Conservation (phyloP, 768 basidiomycete genomes). For the Amanita exitialis region DNA sequence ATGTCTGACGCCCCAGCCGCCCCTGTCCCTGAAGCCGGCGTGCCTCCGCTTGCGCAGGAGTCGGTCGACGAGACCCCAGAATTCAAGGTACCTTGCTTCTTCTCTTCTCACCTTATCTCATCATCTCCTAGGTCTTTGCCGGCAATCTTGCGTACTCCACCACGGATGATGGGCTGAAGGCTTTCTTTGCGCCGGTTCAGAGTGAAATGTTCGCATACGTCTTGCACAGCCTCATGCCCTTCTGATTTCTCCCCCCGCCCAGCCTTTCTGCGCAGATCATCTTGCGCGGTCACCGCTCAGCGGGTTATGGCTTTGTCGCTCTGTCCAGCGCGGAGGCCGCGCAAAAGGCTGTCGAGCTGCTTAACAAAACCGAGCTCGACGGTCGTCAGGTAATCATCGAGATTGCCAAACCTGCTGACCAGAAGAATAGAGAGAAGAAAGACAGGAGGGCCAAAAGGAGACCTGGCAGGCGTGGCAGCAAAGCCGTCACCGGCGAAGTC, state of each 20-base stretch:
- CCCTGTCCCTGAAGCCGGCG: slow-evolving; percentile 75
- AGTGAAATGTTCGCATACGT: slow-evolving; percentile 70
- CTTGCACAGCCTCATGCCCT: slow-evolving; percentile 15
- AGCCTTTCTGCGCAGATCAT: slow-evolving; percentile 84
- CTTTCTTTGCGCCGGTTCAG: slow-evolving; percentile 84
- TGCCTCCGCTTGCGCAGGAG: slow-evolving; percentile 69
- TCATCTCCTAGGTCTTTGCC: slow-evolving; percentile 65
- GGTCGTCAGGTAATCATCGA: slow-evolving; percentile 85
- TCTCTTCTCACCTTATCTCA: slow-evolving; percentile 7
- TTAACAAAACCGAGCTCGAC: slow-evolving; percentile 85
- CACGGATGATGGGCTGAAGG: slow-evolving; percentile 90
- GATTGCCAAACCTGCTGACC: slow-evolving; percentile 84
- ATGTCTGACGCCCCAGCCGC: slow-evolving; percentile 93
- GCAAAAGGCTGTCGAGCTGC: slow-evolving; percentile 74
- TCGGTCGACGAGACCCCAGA: slow-evolving; percentile 61
- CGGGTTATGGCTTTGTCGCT: slow-evolving; percentile 91
- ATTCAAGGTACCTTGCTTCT: slow-evolving; percentile 54
- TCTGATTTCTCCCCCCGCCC: slow-evolving; percentile 10
- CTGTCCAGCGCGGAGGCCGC: slow-evolving; percentile 74
- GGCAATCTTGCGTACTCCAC: slow-evolving; percentile 94
- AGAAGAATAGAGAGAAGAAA: slow-evolving; percentile 77
- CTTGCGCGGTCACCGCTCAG: slow-evolving; percentile 73
- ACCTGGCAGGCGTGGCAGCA: slow-evolving; percentile 78
- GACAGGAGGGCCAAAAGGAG: slow-evolving; percentile 73
- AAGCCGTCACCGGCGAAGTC: slow-evolving; percentile 82